phyloP scores from a whole-genome alignment of 169 alveolate species.

The Babesia divergens region DNA sequence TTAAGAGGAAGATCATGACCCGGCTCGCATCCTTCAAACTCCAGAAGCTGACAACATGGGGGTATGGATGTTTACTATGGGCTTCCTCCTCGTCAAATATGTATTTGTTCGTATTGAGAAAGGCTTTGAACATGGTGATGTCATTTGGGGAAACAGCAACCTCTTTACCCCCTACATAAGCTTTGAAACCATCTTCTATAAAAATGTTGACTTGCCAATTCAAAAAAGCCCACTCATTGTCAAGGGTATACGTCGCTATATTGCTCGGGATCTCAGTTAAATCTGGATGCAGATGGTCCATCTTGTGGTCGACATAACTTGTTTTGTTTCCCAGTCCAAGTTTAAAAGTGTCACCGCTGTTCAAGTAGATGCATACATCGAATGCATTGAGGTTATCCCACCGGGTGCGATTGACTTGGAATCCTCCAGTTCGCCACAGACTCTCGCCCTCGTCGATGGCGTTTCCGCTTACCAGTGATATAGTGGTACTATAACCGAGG shows the following conservation, averaged over 20 bases:
- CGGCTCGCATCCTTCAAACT: constrained; percentile 14
- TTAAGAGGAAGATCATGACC: constrained; percentile 34
- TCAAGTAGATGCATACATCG: constrained; percentile 13
- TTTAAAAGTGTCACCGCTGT: background rate
- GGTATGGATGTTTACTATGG: constrained; percentile 21
- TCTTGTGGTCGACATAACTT: constrained; percentile 39
- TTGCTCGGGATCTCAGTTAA: constrained; percentile 25
- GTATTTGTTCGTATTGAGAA: background rate
- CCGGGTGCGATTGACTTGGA: constrained; percentile 3
- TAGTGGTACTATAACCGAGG: constrained; percentile 8
- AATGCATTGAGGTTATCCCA: background rate
- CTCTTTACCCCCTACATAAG: background rate
- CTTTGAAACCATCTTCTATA: background rate
- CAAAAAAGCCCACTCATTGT: constrained; percentile 51
- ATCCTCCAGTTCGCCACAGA: constrained; percentile 26
- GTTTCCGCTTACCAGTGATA: constrained; percentile 5
- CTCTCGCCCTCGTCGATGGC: constrained; percentile 1
- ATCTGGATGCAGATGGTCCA: constrained; percentile 16
- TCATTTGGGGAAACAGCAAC: background rate
- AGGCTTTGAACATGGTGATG: background rate
- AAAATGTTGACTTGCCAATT: background rate
- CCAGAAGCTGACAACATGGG: constrained; percentile 60
- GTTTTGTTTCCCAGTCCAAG: constrained; percentile 39
- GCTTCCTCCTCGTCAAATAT: background rate
- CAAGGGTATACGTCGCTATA: constrained; percentile 31